phyloP scores from a whole-genome alignment of 2,329 filamentous ascomycete species.

The Ceratocystis harringtonii region DNA sequence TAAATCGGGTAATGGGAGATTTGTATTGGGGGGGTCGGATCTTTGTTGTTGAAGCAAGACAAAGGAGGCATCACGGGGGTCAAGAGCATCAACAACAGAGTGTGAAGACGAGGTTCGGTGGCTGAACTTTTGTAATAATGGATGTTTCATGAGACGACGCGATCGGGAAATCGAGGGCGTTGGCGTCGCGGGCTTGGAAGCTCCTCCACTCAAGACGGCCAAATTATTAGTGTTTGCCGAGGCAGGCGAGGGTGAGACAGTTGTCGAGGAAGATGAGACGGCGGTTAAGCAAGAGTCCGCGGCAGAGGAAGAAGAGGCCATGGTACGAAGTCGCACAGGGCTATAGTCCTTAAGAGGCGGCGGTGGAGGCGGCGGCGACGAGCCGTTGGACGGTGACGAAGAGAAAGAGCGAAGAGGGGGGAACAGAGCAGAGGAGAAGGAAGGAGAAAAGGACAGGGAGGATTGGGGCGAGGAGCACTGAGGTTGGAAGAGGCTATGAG shows the following conservation, averaged over 20 bases:
- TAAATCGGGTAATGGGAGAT: neutral
- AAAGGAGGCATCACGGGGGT: neutral
- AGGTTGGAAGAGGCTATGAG: neutral
- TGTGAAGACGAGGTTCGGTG: neutral
- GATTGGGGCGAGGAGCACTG: neutral
- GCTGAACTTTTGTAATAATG: slow-evolving; percentile 7
- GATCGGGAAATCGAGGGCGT: neutral
- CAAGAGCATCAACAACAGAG: neutral
- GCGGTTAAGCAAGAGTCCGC: neutral
- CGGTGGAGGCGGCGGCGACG: neutral
- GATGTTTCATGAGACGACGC: slow-evolving; percentile 12
- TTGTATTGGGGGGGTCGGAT: neutral
- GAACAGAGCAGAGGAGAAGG: neutral
- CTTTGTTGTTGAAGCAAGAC: neutral
- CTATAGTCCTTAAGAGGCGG: neutral
- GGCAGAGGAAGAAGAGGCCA: slow-evolving; percentile 5
- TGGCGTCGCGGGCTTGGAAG: neutral
- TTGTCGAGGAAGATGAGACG: neutral
- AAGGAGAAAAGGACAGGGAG: neutral
- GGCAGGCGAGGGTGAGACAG: neutral
- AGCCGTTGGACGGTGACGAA: neutral
- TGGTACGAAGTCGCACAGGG: neutral
- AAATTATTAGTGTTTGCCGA: neutral
- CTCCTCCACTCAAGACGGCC: neutral
- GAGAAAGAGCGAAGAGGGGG: neutral